These are phyloP conservation scores for Sphagnum tenellum DNA, from an alignment of 225 moss, liverwort and hornwort genomes.

Conservation along the genomic window DNA sequence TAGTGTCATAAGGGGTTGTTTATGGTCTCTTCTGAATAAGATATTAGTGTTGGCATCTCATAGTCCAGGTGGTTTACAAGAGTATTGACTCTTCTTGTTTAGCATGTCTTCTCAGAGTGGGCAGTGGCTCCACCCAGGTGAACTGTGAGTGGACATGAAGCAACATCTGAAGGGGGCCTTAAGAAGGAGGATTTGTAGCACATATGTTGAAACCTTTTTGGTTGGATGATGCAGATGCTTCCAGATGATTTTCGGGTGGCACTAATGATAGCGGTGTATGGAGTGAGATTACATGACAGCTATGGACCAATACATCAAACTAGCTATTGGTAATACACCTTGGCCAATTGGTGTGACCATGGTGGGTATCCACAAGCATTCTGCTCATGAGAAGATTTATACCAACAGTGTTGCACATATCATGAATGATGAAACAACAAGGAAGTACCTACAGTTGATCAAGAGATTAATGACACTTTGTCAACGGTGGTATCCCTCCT, in stretches of 20 bases:
- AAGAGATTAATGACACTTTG: constrained; percentile 97
- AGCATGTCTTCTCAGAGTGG: too few species aligned
- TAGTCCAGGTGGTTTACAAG: too few species aligned
- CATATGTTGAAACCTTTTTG: too few species aligned
- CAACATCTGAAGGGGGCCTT: too few species aligned
- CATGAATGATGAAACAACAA: constrained; percentile 99
- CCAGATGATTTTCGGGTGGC: constrained; percentile 94
- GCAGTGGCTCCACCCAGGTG: too few species aligned
- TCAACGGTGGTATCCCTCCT: constrained; percentile 91
- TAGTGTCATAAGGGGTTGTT: too few species aligned
- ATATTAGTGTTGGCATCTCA: too few species aligned
- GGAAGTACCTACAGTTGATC: constrained; percentile 94
- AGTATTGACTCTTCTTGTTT: too few species aligned
- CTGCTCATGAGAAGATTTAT: constrained; percentile 97
- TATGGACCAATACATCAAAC: constrained; percentile 97
- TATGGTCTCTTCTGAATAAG: too few species aligned
- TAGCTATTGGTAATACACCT: constrained; percentile 93
- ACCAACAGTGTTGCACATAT: constrained; percentile 99
- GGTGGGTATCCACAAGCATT: constrained; percentile 99
- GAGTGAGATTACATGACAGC: constrained; percentile 96
- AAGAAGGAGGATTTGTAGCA: too few species aligned
- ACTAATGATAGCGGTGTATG: constrained; percentile 90
- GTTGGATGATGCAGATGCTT: constrained; percentile 56
- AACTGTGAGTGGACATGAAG: too few species aligned
- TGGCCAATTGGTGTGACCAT: constrained; percentile 99